Evolutionary conservation across 2,329 filamentous ascomycete genomes (phyloP).

Genomic region (Calonectria honghensis): DNA sequence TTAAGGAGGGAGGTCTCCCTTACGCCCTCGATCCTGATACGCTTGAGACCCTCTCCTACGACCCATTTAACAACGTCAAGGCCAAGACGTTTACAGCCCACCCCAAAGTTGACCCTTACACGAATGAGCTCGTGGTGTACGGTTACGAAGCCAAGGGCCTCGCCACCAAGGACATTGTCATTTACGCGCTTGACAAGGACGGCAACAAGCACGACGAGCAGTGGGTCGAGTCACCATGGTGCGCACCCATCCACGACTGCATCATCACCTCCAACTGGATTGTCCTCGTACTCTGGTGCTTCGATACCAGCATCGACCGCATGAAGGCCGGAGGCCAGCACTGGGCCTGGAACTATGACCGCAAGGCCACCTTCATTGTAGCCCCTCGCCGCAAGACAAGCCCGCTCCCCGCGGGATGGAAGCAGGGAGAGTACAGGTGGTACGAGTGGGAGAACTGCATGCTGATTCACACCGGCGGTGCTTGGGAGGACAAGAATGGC

Average conservation of each 20-base stretch:
- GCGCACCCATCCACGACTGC: slow-evolving; percentile 39
- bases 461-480: slow-evolving; percentile 38
- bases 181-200: slow-evolving; percentile 30
- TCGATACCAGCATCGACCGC: slow-evolving; percentile 27
- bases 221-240: slow-evolving; percentile 45
- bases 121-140: slow-evolving; percentile 38
- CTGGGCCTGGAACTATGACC: slow-evolving; percentile 37
- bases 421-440: slow-evolving; percentile 34
- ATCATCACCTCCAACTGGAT: slow-evolving; percentile 41
- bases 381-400: slow-evolving; percentile 22
- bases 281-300: slow-evolving; percentile 39
- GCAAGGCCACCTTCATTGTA: slow-evolving; percentile 32
- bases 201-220: slow-evolving; percentile 40
- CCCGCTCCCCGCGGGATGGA: slow-evolving; percentile 1
- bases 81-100: slow-evolving; percentile 40
- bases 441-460: slow-evolving; percentile 43
- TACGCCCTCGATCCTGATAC: slow-evolving; percentile 44
- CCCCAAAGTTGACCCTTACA: slow-evolving; percentile 39
- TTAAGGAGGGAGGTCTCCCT: slow-evolving; percentile 35
- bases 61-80: slow-evolving; percentile 39
- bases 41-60: slow-evolving; percentile 38
- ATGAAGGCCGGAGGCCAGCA: slow-evolving; percentile 42
- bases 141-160: slow-evolving; percentile 46
- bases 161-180: slow-evolving; percentile 38
- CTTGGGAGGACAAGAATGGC: slow-evolving; percentile 38